These are phyloP conservation scores for Pythium oligandrum DNA, from an alignment of 352 stramenopile genomes.

Conservation along the genomic window DNA sequence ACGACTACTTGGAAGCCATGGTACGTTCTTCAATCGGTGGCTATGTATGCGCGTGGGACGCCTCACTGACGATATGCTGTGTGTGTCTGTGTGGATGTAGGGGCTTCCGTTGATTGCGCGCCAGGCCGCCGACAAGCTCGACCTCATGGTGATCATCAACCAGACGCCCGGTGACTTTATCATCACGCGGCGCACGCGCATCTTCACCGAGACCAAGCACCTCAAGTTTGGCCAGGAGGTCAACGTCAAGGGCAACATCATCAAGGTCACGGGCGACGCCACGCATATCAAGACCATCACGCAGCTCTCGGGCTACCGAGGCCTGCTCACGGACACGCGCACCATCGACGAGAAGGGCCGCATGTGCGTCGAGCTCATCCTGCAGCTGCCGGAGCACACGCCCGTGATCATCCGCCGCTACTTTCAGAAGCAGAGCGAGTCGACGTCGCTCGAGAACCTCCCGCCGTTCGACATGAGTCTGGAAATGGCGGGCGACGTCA, in stretches of 20 bases:
- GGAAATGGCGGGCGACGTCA: slow-evolving; percentile 76
- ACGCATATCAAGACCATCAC: slow-evolving; percentile 72
- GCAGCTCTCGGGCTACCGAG: slow-evolving; percentile 75
- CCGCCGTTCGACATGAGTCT: slow-evolving; percentile 82
- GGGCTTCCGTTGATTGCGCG: slow-evolving; percentile 81
- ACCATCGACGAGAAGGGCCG: slow-evolving; percentile 68
- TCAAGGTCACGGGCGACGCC: slow-evolving; percentile 76
- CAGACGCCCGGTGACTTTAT: slow-evolving; percentile 80
- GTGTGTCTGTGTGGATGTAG: slow-evolving; percentile 14
- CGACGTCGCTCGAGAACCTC: slow-evolving; percentile 84
- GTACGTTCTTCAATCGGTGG: slow-evolving; percentile 7
- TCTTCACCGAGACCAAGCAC: slow-evolving; percentile 88
- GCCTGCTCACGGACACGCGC: slow-evolving; percentile 67
- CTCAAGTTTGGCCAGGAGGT: slow-evolving; percentile 86
- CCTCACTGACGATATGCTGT: neutral
- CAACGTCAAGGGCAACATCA: slow-evolving; percentile 86
- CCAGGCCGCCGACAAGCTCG: slow-evolving; percentile 83
- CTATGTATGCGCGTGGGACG: neutral
- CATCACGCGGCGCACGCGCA: slow-evolving; percentile 83
- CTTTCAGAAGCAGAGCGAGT: slow-evolving; percentile 87
- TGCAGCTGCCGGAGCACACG: slow-evolving; percentile 69
- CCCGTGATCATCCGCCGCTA: slow-evolving; percentile 76
- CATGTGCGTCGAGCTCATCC: slow-evolving; percentile 80
- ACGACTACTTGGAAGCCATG: slow-evolving; percentile 88
- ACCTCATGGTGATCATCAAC: slow-evolving; percentile 87